Evolutionary conservation across 768 basidiomycete species (phyloP).

Genomic region (Tubosaeta brunneosetosa): DNA sequence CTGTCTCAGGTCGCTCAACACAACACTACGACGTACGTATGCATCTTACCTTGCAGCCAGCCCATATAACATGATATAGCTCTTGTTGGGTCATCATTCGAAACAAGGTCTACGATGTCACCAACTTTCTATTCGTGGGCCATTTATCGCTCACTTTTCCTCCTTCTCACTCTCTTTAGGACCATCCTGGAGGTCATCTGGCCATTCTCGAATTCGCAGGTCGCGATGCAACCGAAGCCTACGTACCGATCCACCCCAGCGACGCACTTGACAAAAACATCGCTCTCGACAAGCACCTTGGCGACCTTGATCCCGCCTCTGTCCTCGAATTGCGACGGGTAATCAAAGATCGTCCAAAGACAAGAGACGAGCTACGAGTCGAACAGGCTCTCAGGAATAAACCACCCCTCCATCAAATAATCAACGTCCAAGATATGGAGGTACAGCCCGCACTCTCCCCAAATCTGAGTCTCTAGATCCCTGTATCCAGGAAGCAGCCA

Average conservation of each 20-base stretch:
- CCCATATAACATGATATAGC: slow-evolving; percentile 33
- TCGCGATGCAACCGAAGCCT: slow-evolving; percentile 72
- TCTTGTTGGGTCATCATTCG: slow-evolving; percentile 85
- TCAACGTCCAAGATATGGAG: slow-evolving; percentile 82
- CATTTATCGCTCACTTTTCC: not conserved
- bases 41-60: not conserved
- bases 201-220: slow-evolving; percentile 85
- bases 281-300: slow-evolving; percentile 67
- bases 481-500: slow-evolving; percentile 56
- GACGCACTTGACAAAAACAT: slow-evolving; percentile 74
- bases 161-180: slow-evolving; percentile 33
- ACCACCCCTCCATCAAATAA: slow-evolving; percentile 64
- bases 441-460: slow-evolving; percentile 30
- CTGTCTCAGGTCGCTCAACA: slow-evolving; percentile 59
- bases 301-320: slow-evolving; percentile 50
- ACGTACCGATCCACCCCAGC: slow-evolving; percentile 81
- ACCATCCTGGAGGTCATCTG: slow-evolving; percentile 77
- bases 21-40: slow-evolving; percentile 45
- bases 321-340: slow-evolving; percentile 34
- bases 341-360: slow-evolving; percentile 43
- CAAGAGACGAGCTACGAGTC: slow-evolving; percentile 67
- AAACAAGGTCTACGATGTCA: slow-evolving; percentile 81
- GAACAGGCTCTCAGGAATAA: slow-evolving; percentile 54
- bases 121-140: slow-evolving; percentile 65
- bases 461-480: not conserved